Evolutionary conservation across 805 yeast species (phyloP), one percentile per base, ranked within the genome.

Genomic region (Metschnikowia baotianmanensis): DNA sequence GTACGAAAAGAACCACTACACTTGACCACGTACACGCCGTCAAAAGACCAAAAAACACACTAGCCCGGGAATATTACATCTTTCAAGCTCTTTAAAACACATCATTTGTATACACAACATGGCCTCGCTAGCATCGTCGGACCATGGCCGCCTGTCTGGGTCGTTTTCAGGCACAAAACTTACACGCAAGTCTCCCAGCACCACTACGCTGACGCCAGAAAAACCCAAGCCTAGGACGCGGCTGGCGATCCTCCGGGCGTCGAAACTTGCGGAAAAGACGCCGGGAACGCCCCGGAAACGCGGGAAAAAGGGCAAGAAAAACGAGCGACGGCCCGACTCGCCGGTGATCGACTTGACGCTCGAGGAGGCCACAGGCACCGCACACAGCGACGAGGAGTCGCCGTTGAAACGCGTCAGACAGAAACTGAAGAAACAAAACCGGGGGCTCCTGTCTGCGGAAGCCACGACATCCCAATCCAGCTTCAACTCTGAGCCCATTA

Each of bases 291-390:
- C 37, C 25, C 30, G 22, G 10, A 36, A 28, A 34, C 43, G 38
- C 17, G 24, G 15, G 12, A 47, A 45, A 21, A 38, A 18, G 30
- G 19, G 36, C 23, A 37, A 32, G 19, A 25, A 22, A 19, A 32
- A n/a, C 15, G 9, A 18, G 10, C 31, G 21, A 6, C 43, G 38
- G 4, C 31, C 28, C 15, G 29, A 32, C 6, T 44, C 51, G n/a
- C 53, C 55, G 3, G 44, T 48, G 6, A 44, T 48, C 8, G 55
- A 51, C 19, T 45, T 51, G 40, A 44, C 53, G 19, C 23, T 23
- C 5, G 53, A 48, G 3, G 40, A 34, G 1, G 46, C 21, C 11
- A 30, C 17, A 6, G 35, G 6, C 0, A 33, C 8, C 21, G 22
- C 23, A 3, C 37, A 27, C 12, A 28, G 37, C 9, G 40, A 22